phyloP scores from a whole-genome alignment of 1,284 basidiomycete species.

The Fomitopsis palustris region DNA sequence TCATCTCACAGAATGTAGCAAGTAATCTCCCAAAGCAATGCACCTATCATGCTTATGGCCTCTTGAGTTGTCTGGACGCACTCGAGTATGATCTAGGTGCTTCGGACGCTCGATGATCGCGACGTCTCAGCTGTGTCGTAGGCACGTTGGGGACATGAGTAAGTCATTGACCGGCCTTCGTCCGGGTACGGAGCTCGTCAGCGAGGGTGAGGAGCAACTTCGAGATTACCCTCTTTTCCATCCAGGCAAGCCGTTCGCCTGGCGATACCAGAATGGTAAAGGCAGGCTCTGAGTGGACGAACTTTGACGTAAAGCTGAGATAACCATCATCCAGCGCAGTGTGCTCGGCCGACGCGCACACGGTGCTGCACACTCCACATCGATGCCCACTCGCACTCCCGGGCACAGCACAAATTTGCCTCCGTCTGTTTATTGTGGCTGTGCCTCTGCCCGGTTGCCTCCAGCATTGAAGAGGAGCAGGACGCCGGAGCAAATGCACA shows the following conservation, averaged over 20 bases:
- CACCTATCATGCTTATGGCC: not conserved
- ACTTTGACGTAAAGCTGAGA: constrained; percentile 1
- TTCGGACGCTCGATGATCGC: too few species aligned
- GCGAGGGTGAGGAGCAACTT: not conserved
- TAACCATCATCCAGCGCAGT: not conserved
- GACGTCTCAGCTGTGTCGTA: too few species aligned
- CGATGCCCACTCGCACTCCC: not conserved
- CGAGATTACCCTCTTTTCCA: not conserved
- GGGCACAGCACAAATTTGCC: not conserved
- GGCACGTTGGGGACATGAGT: not conserved
- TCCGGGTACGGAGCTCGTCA: not conserved
- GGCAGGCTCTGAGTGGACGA: not conserved
- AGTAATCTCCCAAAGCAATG: too few species aligned
- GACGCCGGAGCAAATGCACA: not conserved
- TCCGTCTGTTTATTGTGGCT: not conserved
- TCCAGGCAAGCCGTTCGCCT: not conserved
- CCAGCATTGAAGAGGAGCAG: not conserved
- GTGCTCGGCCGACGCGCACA: not conserved
- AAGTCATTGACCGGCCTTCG: not conserved
- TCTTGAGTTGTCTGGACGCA: not conserved
- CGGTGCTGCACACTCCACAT: not conserved
- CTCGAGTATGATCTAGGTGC: too few species aligned
- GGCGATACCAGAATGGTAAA: not conserved
- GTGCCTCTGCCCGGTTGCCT: too few species aligned
- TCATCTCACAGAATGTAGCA: too few species aligned